Evolutionary conservation across 2,329 filamentous ascomycete species (phyloP), one percentile per base, ranked within the genome.

Genomic region (Cercospora beticola): DNA sequence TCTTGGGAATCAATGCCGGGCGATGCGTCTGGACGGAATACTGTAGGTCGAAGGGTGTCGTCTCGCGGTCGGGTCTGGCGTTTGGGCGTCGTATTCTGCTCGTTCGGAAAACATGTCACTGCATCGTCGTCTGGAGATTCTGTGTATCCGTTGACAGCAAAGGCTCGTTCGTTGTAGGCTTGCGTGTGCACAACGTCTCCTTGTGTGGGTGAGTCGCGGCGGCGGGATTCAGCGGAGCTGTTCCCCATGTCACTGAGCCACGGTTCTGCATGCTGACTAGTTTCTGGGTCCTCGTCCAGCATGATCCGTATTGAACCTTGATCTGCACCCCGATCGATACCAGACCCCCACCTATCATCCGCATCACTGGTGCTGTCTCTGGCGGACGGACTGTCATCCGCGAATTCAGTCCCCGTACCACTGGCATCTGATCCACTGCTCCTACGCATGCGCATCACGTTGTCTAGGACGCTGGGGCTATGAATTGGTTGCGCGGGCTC

Each of bases 301-400:
- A 78, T 78, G 64, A 79, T 79, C 52, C 70, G 73, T 43, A 79
- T 77, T 7, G 78, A 78, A 54, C 76, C 77, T 69, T 77, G 72
- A 69, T 77, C 74, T 30, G 66, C 67, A 26, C 49, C 67, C 31
- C 68, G 36, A 62, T 69, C 66, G 67, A 68, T 70, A 10, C 66
- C 70, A 56, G 74, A 72, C 12, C 68, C 71, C 76, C 76, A 77
- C 66, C 65, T 65, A 54, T 74, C 72, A 62, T 70, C 75, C 18
- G 71, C 64, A 49, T 75, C 74, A 60, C 70, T 74, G 58, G 71
- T 68, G 68, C 71, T 74, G 46, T 72, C 73, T 31, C 70, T 69
- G 16, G 67, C 72, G 43, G 74, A 73, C 31, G 69, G 71, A 57
- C 75, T 77, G 54, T 78, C 76, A 61, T 78, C 76, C 16, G 76